Evolutionary conservation across 768 basidiomycete species (phyloP), one percentile per base, ranked within the genome.

Genomic region (Xanthoconium stramineum): DNA sequence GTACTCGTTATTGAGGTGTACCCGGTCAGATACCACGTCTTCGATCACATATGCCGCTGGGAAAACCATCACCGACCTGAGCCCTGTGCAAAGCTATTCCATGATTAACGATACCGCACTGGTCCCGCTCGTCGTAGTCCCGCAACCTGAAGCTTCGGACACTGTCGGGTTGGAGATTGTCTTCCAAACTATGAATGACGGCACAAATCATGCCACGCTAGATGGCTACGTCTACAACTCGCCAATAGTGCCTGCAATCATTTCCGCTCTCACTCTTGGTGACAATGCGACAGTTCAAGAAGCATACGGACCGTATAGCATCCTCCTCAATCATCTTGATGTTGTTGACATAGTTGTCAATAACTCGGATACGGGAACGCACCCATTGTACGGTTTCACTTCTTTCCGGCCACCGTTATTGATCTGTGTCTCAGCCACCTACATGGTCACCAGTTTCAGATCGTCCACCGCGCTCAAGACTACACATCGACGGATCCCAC

Each of bases 111-210:
- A 97, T 68, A 79, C 79, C 10, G 67, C 77, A 28, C 76, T 96
- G 44, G 83, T 87, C 0, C 93, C 95, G 0, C 60, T 89, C 35
- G 69, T 72, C 1, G 71, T 70, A 19, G 69, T 82, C 42, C 74
- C 85, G 2, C 81, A 85, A 60, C 77, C 75, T 2, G 63, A 71
- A 1, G 74, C 76, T 2, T 83, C 85, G 32, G 78, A 78, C 57
- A 83, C 83, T 1, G 79, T 91, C 65, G 80, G 83, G 56, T 80
- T 98, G 52, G 81, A 87, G 63, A 83, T 88, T 43, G 74, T 70
- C 52, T 98, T 98, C 71, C 85, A 89, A 67, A 94, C 94, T 3
- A 88, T 92, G 82, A 74, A 80, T 61, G 87, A 94, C 65, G 93
- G 93, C 30, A 89, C 86, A 29, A 95, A 94, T 73, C 87, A 76